Base-by-base conservation (phyloP, 1,139 yeast species). In the Lizanozyma gosingica region DNA sequence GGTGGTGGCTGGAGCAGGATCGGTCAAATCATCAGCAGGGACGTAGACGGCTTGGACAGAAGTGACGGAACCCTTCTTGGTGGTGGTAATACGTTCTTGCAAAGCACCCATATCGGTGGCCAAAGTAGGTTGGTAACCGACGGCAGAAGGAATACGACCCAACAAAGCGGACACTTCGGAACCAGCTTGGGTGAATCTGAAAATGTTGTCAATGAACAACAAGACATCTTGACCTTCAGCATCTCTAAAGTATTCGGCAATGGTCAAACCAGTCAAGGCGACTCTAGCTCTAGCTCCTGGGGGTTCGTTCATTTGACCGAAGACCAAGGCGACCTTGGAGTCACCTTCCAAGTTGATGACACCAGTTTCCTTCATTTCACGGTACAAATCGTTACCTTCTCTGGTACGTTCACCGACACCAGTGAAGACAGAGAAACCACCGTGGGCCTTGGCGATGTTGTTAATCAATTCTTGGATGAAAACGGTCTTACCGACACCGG, bases 371-470 rank as follows among this genome's bases (percentile, higher is more conserved):
- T 83, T 88, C 98, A 92, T 92, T 79, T 92, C 98, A 81, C 96
- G 94, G 94, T 92, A 92, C 75, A 92, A 83, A 83, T 92, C 98
- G 81, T 92, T 92, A 87, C 98, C 98, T 78, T 92, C 98, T 85
- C 98, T 94, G 76, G 98, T 92, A 79, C 98, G 86, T 79, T 92
- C 98, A 82, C 98, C 98, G 74, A 92, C 98, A 87, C 98, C 98
- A 63, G 97, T 85, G 84, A 92, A 92, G 56, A 92, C 98, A 46
- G 98, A 92, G 95, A 90, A 92, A 84, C 98, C 98, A 87, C 98
- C 98, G 71, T 92, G 98, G 62, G 98, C 98, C 81, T 90, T 92
- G 71, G 98, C 98, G 66, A 92, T 92, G 82, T 92, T 92, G 88
- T 92, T 90, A 73, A 92, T 92, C 78, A 92, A 83, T 78, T 92